Evolutionary conservation across 2,329 filamentous ascomycete species (phyloP), one percentile per base, ranked within the genome.

Genomic region (Arthroderma uncinatum): DNA sequence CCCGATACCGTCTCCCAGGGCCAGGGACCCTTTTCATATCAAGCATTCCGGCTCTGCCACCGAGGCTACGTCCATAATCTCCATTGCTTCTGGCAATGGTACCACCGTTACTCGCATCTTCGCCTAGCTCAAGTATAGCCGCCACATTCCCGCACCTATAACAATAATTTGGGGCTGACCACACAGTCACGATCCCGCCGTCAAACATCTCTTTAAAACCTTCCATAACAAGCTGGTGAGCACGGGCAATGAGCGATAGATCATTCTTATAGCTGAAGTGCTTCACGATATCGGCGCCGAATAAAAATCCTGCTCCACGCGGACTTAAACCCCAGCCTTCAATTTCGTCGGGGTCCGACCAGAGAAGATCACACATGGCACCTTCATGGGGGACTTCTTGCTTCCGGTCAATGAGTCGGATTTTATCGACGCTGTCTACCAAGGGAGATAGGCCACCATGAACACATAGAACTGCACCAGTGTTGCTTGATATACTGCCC

Each of bases 141-240:
- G 93, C 93, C 10, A 98, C 91, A 66, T 97, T 97, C 56, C 91
- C 91, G 67, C 91, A 96, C 62, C 89, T 83, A 74, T 96, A 96
- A 75, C 91, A 96, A 77, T 96, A 96, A 71, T 96, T 96, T 0
- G 91, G 91, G 8, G 91, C 91, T 0, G 88, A 94, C 92, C 93
- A 98, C n/a, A 98, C 93, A 0, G 93, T 98, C 42, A 97, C 93
- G 62, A 98, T 96, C 52, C 85, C 89, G 12, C 84, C 86, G 68
- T 95, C 89, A 67, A 97, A 98, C 91, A 97, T 97, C 71, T 97
- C 93, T 74, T 97, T 97, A 73, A 96, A 98, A 0, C 93, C 93
- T 71, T 98, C 93, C 93, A 97, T 98, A 62, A 98, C 93, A 21
- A 98, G 83, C 71, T 98, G 93, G 69, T 98, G 93, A 0, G 93